Evolutionary conservation across 176 grass and related monocot genomes (phyloP).

Genomic region (Musa acuminata): DNA sequence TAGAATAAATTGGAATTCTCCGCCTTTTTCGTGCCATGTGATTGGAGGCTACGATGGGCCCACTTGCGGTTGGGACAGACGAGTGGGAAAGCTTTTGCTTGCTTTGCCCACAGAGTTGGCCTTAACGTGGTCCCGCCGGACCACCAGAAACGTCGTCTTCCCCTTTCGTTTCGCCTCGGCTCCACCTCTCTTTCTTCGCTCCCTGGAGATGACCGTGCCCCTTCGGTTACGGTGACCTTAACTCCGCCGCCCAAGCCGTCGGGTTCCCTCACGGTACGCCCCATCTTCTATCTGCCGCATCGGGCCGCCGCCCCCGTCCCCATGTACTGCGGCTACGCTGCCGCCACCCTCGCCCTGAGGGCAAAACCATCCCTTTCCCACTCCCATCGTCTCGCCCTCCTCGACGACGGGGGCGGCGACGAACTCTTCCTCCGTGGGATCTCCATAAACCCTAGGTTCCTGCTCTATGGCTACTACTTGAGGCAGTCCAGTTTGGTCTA

Average conservation of each 20-base stretch:
- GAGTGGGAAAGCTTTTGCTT: no score
- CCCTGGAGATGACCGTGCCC: not conserved
- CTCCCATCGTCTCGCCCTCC: not conserved
- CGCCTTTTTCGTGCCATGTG: no score
- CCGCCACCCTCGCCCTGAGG: conserved; percentile 12
- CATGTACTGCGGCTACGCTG: conserved; percentile 19
- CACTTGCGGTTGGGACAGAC: no score
- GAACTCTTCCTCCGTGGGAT: not conserved
- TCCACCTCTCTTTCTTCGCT: not conserved
- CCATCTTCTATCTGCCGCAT: not conserved
- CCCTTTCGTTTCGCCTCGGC: no score
- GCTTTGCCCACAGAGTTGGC: not conserved
- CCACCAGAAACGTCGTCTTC: not conserved
- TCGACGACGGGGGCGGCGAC: not conserved
- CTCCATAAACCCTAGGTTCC: conserved; percentile 15
- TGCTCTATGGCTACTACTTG: conserved; percentile 14
- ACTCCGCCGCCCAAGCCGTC: not conserved
- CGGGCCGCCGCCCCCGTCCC: no score
- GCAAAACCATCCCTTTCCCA: conserved; percentile 18
- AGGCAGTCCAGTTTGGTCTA: conserved; percentile 14
- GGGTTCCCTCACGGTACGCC: not conserved
- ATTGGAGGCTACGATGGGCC: no score
- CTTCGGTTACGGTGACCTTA: not conserved
- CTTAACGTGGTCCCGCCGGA: not conserved
- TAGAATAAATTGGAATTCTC: no score